phyloP scores from a whole-genome alignment of 2,329 filamentous ascomycete species.

The Lasiodiplodia hormozganensis region DNA sequence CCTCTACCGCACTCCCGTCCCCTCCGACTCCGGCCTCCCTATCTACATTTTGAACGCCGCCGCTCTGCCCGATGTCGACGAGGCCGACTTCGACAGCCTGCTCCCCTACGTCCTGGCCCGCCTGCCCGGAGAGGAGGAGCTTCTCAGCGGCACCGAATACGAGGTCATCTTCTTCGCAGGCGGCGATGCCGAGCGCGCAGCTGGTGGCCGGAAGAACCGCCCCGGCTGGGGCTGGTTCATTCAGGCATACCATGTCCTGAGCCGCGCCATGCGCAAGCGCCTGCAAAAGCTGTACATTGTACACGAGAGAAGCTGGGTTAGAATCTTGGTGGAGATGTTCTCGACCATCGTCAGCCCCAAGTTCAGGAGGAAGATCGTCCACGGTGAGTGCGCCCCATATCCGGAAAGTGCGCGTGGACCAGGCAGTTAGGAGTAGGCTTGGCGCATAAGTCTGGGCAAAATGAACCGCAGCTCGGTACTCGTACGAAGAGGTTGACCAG shows the following conservation, averaged over 20 bases:
- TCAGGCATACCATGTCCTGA: conserved; percentile 63
- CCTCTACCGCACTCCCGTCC: conserved; percentile 60
- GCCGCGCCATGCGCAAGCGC: conserved; percentile 61
- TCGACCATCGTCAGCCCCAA: conserved; percentile 64
- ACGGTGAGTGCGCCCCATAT: conserved; percentile 46
- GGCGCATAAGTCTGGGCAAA: background rate
- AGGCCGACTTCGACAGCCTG: conserved; percentile 61
- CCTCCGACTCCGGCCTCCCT: conserved; percentile 57
- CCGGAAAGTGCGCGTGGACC: background rate
- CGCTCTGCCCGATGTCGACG: conserved; percentile 61
- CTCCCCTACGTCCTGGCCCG: conserved; percentile 63
- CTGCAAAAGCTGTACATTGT: conserved; percentile 64
- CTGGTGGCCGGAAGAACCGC: conserved; percentile 50
- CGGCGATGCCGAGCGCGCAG: conserved; percentile 48
- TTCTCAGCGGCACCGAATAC: conserved; percentile 61
- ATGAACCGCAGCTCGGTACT: conserved; percentile 4
- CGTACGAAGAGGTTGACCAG: background rate
- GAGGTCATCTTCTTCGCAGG: conserved; percentile 65
- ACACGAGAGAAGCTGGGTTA: conserved; percentile 63
- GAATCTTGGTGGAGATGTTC: conserved; percentile 63
- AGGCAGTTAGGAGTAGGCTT: background rate
- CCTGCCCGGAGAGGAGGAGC: conserved; percentile 62
- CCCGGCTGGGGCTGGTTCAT: conserved; percentile 64
- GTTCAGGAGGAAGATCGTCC: conserved; percentile 64
- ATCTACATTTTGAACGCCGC: conserved; percentile 63